Evolutionary conservation across 768 basidiomycete species (phyloP), one percentile per base, ranked within the genome.

Genomic region (Piloderma croceum): DNA sequence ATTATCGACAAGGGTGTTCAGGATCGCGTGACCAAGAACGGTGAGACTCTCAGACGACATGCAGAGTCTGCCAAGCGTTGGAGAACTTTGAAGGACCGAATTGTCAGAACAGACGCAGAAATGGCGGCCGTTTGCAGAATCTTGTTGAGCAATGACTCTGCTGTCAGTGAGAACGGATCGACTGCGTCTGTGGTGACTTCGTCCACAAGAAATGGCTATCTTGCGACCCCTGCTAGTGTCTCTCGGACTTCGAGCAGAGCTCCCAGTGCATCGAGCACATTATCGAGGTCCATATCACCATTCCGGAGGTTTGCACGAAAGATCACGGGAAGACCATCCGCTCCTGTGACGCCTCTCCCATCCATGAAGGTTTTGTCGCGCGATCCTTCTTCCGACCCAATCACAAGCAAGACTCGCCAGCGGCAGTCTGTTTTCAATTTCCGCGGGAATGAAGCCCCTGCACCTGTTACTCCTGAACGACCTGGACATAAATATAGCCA

Each of bases 11-110:
- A 90, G 61, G 92, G 92, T 19, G 86, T 97, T 21, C 78, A 79
- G 42, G 92, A 96, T 48, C 79, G 93, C 41, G 83, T 91, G 5
- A 97, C 93, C 17, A 93, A 91, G 75, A 98, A 97, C 48, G 94
- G 94, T 1, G 94, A 97, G 65, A 90, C 90, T 24, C 64, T 98
- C 36, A 75, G 93, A 45, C 71, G 90, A 50, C 89, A 90, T 57
- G 84, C 86, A 3, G 93, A 96, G 53, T 90, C 90, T 46, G 84
- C 83, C 15, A 79, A 85, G 49, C 74, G 90, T 36, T 96, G 91
- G 91, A 74, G 75, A 45, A 80, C 74, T 48, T 67, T 96, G 24
- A 75, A 75, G 46, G 87, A 90, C 40, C 77, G 88, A 37, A 90
- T 96, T 50, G 54, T 73, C 17, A 70, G 86, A 42, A 88, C 89